Evolutionary conservation across 345 rosid genomes (phyloP).

Genomic region (Geranium brycei): DNA sequence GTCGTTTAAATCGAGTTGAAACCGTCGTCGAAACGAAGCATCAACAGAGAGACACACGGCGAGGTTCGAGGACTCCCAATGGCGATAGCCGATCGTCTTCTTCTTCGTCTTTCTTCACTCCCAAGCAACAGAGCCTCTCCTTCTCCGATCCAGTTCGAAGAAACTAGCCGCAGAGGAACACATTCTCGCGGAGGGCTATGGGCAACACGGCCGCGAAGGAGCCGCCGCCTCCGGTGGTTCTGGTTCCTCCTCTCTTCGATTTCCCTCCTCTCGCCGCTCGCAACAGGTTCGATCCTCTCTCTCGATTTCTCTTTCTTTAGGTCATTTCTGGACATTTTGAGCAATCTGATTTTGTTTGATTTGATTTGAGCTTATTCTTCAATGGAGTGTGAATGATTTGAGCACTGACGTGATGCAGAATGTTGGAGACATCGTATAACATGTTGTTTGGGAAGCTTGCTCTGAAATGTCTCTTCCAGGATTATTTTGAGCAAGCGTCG

Average conservation of each 20-base stretch:
- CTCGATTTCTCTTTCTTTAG: not conserved
- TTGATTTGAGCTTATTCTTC: not conserved
- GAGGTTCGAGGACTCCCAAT: too few relatives aligned
- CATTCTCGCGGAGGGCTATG: slow-evolving; percentile 16
- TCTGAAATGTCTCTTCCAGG: slow-evolving; percentile 63
- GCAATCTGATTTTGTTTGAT: not conserved
- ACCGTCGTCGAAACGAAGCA: too few relatives aligned
- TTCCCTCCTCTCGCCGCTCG: slow-evolving; percentile 90
- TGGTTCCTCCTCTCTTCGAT: slow-evolving; percentile 87
- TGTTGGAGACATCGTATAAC: slow-evolving; percentile 75
- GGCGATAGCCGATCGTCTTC: too few relatives aligned
- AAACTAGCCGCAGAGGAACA: not conserved
- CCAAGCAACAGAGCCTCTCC: too few relatives aligned
- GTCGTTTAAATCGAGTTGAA: too few relatives aligned
- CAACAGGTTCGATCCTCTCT: slow-evolving; percentile 29
- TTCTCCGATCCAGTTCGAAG: not conserved
- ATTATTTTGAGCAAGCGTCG: slow-evolving; percentile 70
- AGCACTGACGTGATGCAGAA: slow-evolving; percentile 31
- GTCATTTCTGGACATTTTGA: too few relatives aligned
- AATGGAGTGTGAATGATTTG: not conserved
- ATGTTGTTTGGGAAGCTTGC: slow-evolving; percentile 75
- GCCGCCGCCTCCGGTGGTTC: slow-evolving; percentile 74
- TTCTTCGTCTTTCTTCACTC: too few relatives aligned
- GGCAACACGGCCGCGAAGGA: slow-evolving; percentile 48
- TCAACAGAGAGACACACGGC: too few relatives aligned